These are phyloP conservation scores for Beauveria sp. DNA, from an alignment of 2,329 filamentous ascomycete genomes.

Conservation along the genomic window DNA sequence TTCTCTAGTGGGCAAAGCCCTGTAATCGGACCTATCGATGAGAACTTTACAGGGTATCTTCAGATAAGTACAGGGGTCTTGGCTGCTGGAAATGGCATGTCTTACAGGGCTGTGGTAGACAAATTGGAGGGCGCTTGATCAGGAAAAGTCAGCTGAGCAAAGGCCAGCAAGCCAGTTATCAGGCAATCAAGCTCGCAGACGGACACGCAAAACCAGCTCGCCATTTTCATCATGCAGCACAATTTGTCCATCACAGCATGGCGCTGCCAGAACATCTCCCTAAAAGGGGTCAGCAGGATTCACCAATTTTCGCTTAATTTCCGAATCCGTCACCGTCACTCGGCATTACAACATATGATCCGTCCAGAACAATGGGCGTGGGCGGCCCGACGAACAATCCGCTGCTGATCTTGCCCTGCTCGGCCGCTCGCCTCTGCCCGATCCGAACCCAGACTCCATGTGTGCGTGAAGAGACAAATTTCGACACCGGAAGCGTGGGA, in stretches of 20 bases:
- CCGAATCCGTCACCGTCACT: background rate
- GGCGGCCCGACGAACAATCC: background rate
- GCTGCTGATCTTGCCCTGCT: conserved; percentile 2
- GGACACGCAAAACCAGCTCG: background rate
- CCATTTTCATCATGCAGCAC: background rate
- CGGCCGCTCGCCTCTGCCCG: background rate
- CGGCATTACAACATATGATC: background rate
- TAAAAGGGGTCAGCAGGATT: background rate
- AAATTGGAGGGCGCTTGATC: background rate
- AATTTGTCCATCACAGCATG: background rate
- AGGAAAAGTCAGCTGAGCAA: background rate
- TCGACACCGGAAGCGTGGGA: background rate
- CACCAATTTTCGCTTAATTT: background rate
- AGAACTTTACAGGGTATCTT: background rate
- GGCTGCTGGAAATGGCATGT: background rate
- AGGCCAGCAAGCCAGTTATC: no score
- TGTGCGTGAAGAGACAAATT: background rate
- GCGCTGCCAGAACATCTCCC: background rate
- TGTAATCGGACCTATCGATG: background rate
- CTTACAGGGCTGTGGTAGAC: background rate
- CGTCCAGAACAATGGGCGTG: background rate
- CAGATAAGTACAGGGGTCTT: background rate
- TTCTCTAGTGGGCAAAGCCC: background rate
- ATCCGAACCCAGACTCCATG: conserved; percentile 6
- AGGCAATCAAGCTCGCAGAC: background rate